Evolutionary conservation across 169 alveolate genomes (phyloP).

Genomic region (Eimeria acervulina): DNA sequence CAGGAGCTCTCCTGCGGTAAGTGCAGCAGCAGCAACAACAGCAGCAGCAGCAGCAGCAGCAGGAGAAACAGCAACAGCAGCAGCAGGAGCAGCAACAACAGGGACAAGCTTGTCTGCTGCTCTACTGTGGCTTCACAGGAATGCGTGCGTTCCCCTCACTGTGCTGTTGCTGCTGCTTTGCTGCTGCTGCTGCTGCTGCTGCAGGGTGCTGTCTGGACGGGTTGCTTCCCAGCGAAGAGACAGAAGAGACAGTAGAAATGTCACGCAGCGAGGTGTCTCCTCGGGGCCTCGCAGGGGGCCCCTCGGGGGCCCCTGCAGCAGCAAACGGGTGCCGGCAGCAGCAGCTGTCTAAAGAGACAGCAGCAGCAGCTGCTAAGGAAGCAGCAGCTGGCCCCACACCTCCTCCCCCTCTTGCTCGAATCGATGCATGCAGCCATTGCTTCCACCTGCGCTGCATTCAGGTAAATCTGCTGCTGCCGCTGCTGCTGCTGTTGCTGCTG

Average conservation of each 20-base stretch:
- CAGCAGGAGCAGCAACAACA: conserved; percentile 29
- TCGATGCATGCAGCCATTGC: conserved; percentile 65
- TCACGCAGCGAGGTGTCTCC: conserved; percentile 27
- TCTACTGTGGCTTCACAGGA: too few relatives aligned
- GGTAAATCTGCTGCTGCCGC: not conserved
- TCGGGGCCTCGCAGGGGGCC: not conserved
- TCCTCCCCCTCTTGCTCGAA: conserved; percentile 46
- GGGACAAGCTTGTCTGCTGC: too few relatives aligned
- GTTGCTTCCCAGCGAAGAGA: conserved; percentile 15
- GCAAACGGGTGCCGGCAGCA: not conserved
- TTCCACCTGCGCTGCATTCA: conserved; percentile 53
- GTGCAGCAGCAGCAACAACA: conserved; percentile 12
- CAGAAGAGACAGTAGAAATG: not conserved
- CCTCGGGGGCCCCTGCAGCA: conserved; percentile 12
- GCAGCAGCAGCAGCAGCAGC: conserved; percentile 13
- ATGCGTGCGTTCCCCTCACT: too few relatives aligned
- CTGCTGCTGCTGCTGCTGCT: conserved; percentile 18
- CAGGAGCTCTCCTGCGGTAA: conserved; percentile 24
- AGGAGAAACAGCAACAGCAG: not conserved
- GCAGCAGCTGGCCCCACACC: conserved; percentile 20
- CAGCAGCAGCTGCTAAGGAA: not conserved
- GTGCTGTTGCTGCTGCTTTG: not conserved
- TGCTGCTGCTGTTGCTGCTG: not conserved
- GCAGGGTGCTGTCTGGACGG: conserved; percentile 59
- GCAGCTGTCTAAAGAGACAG: not conserved